Percentiles rank a stretch among this genome's conserved stretches.
These are phyloP conservation scores for Dendrobium officinale DNA, from an alignment of 106 monocot genomes.

Conservation along the genomic window DNA sequence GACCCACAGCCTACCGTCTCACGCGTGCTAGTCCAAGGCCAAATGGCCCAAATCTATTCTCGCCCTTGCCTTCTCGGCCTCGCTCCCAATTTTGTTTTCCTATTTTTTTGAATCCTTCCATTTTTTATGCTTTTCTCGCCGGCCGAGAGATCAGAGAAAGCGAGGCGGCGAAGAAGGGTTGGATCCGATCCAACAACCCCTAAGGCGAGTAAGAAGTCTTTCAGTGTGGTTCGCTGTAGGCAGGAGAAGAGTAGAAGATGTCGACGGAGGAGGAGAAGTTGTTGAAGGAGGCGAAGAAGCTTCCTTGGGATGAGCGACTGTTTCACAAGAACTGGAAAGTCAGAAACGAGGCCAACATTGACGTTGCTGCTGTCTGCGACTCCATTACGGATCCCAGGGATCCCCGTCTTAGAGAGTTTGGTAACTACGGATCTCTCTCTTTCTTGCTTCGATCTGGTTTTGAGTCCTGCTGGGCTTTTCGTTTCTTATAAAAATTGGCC, in stretches of 20 bases:
- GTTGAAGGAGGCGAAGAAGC: conserved; percentile 98
- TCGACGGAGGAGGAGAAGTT: conserved; percentile 98
- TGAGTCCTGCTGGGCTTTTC: not conserved
- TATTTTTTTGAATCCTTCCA: not conserved
- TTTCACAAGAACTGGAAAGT: conserved; percentile 99
- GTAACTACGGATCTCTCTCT: conserved; percentile 22
- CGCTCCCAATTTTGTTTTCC: not conserved
- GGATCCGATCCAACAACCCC: not conserved
- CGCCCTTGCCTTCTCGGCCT: not conserved
- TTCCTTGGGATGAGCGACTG: conserved; percentile 95
- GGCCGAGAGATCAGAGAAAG: conserved; percentile 11
- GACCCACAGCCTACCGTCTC: conserved; percentile 45
- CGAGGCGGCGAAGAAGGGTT: not conserved
- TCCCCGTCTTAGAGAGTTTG: conserved; percentile 81
- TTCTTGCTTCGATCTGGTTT: not conserved
- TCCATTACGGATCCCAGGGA: conserved; percentile 96
- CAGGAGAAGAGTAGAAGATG: conserved; percentile 28
- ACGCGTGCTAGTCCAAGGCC: conserved; percentile 26
- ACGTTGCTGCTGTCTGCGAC: conserved; percentile 83
- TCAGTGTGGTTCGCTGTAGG: not conserved
- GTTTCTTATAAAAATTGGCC: not conserved
- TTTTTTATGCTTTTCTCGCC: not conserved
- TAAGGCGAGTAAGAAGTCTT: not conserved
- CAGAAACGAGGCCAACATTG: conserved; percentile 95
- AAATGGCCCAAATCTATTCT: conserved; percentile 9